These are phyloP conservation scores for Chlamydomonas sphaeroides DNA, from an alignment of 139 green algal species.

Conservation along the genomic window DNA sequence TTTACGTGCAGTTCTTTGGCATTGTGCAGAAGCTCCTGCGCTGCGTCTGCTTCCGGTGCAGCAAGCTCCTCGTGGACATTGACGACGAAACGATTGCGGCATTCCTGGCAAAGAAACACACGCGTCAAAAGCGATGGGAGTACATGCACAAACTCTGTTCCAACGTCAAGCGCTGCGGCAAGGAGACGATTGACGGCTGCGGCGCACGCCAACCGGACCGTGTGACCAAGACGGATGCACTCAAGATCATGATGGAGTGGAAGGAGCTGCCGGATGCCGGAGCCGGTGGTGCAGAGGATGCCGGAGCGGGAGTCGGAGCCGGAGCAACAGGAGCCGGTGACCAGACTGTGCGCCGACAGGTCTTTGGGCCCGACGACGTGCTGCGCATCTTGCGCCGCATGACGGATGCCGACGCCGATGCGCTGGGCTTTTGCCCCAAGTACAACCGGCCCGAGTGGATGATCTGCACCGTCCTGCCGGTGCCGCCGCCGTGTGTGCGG, in stretches of 20 bases:
- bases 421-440: conserved; percentile 87
- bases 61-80: too few species aligned
- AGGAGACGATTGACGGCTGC: too few species aligned
- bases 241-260: conserved; percentile 29
- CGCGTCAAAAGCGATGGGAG: conserved; percentile 25
- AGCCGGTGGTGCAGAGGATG: conserved; percentile 98
- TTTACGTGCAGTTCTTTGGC: conserved; percentile 96
- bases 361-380: conserved; percentile 94
- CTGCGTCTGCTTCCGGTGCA: too few species aligned
- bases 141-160: conserved; percentile 25
- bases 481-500: conserved; percentile 88
- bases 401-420: conserved; percentile 88
- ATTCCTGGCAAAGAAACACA: too few species aligned
- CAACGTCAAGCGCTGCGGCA: conserved; percentile 12
- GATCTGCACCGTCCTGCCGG: conserved; percentile 91
- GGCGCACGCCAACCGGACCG: too few species aligned
- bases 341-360: conserved; percentile 90
- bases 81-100: too few species aligned
- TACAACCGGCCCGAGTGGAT: conserved; percentile 94
- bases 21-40: conserved; percentile 85
- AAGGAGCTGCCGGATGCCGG: conserved; percentile 92
- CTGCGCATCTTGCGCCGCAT: conserved; percentile 93
- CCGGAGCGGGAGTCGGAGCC: too few species aligned
- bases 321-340: conserved; percentile 87
- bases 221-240: background rate